Percentiles rank a stretch among this genome's conserved stretches.
Conservation (phyloP, 257 asterid species). For the Rehmannia glutinosa region DNA sequence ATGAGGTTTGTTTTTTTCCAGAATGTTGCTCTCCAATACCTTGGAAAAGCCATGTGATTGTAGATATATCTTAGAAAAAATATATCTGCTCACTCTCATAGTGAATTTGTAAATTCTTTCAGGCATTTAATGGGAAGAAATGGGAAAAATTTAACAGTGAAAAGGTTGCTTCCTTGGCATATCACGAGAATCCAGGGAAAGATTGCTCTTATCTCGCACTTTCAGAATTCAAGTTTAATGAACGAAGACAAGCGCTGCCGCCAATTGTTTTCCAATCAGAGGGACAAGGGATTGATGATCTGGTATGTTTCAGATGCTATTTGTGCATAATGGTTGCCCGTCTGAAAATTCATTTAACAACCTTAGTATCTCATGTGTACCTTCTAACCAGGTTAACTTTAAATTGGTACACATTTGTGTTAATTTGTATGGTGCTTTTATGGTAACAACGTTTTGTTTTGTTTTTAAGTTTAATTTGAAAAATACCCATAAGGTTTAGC, state of each 20-base stretch:
- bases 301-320: constrained; percentile 41
- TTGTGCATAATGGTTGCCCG: not conserved
- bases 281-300: constrained; percentile 61
- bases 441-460: not conserved
- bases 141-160: constrained; percentile 98
- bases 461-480: no score
- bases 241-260: constrained; percentile 86
- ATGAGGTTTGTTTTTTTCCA: constrained; percentile 44
- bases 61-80: not conserved
- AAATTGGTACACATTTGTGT: not conserved
- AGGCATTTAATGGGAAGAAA: constrained; percentile 95
- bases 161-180: constrained; percentile 95
- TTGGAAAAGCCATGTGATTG: not conserved
- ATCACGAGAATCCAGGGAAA: constrained; percentile 95
- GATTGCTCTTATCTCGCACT: constrained; percentile 71
- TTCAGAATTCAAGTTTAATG: constrained; percentile 95
- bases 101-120: constrained; percentile 3
- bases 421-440: not conserved
- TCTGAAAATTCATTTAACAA: not conserved
- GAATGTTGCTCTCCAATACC: not conserved
- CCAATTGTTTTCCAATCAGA: constrained; percentile 87
- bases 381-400: not conserved
- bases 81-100: not conserved
- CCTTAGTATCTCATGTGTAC: not conserved
- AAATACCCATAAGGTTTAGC: no score